These are phyloP conservation scores for Hortiboletus campestris DNA, from an alignment of 768 basidiomycete species.

Conservation along the genomic window DNA sequence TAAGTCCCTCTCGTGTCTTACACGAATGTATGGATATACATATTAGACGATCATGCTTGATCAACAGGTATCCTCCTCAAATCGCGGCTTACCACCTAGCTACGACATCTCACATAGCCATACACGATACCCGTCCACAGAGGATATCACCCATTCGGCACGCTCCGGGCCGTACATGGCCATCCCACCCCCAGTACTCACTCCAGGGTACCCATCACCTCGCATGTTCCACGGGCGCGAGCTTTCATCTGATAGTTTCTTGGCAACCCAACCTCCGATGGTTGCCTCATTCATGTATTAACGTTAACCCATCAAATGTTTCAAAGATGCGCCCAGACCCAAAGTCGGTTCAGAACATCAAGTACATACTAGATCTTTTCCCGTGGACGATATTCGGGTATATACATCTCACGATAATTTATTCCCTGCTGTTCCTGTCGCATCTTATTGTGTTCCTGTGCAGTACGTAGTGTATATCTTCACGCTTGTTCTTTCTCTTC, in stretches of 20 bases:
- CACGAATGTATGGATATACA: background rate
- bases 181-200: constrained; percentile 39
- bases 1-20: constrained; percentile 6
- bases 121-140: constrained; percentile 20
- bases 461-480: background rate
- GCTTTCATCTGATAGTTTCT: constrained; percentile 26
- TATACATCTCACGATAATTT: constrained; percentile 13
- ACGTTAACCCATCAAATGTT: constrained; percentile 8
- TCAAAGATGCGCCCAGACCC: constrained; percentile 1
- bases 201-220: constrained; percentile 31
- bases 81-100: constrained; percentile 13
- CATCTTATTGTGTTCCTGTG: background rate
- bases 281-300: constrained; percentile 19
- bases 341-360: background rate
- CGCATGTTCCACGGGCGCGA: constrained; percentile 23
- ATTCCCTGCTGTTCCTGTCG: background rate
- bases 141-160: constrained; percentile 17
- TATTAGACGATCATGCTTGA: background rate
- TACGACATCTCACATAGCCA: constrained; percentile 16
- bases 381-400: constrained; percentile 9
- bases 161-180: constrained; percentile 31
- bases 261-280: constrained; percentile 27
- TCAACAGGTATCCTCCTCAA: constrained; percentile 5
- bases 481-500: background rate
- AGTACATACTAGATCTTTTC: background rate